Conservation (phyloP, 345 rosid genomes). For the Moricandia moricandioides region DNA sequence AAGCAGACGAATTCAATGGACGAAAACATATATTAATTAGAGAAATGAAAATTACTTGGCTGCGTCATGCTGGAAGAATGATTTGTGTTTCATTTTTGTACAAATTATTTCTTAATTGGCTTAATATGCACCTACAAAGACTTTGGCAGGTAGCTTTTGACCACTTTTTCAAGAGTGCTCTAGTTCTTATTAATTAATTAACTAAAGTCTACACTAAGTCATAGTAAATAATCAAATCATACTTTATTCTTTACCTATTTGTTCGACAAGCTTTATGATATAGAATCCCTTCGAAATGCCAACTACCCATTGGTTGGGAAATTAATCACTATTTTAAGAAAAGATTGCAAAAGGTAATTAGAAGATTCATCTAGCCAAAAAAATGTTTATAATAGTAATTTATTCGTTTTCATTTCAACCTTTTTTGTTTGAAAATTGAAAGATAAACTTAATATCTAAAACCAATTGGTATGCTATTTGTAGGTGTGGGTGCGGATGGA, state of each 20-base stretch:
- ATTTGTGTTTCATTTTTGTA: conserved; percentile 6
- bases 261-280: conserved; percentile 12
- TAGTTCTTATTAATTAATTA: conserved; percentile 8
- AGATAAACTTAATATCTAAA: background rate
- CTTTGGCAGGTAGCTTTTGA: conserved; percentile 27
- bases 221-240: conserved; percentile 21
- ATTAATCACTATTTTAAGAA: conserved; percentile 14
- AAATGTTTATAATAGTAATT: background rate
- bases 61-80: background rate
- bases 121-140: conserved; percentile 17
- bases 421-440: background rate
- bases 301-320: conserved; percentile 15
- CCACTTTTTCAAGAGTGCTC: conserved; percentile 27
- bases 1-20: background rate
- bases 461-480: background rate
- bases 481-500: too few species aligned
- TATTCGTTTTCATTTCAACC: background rate
- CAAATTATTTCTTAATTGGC: background rate
- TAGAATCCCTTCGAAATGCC: conserved; percentile 17
- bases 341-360: background rate
- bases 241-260: conserved; percentile 17
- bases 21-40: background rate
- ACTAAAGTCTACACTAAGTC: conserved; percentile 5
- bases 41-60: too few species aligned
- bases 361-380: background rate